These are phyloP conservation scores for Citrullus amarus DNA, from an alignment of 306 rosid species.

Conservation along the genomic window DNA sequence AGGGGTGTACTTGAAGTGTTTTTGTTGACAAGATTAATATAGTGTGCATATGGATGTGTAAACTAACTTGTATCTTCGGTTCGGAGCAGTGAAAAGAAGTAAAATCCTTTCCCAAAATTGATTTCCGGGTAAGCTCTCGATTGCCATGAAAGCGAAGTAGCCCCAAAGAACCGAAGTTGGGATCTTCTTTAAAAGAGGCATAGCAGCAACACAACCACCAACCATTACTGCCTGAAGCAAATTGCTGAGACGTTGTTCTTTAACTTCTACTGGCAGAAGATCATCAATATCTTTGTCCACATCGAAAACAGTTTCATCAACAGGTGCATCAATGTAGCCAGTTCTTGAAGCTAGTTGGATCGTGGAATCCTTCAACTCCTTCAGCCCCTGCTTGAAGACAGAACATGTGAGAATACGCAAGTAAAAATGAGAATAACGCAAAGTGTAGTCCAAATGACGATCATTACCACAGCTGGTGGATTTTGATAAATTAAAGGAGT, in stretches of 20 bases:
- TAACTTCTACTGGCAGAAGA: slow-evolving; percentile 83
- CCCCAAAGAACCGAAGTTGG: slow-evolving; percentile 98
- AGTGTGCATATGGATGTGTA: background rate
- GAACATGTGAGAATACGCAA: background rate
- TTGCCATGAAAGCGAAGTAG: slow-evolving; percentile 96
- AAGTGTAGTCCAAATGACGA: background rate
- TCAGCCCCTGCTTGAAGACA: slow-evolving; percentile 47
- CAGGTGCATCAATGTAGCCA: slow-evolving; percentile 85
- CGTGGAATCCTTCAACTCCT: slow-evolving; percentile 77
- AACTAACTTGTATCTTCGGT: slow-evolving; percentile 84
- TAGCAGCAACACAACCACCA: slow-evolving; percentile 75
- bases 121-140: slow-evolving; percentile 96
- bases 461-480: slow-evolving; percentile 66
- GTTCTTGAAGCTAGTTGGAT: slow-evolving; percentile 55
- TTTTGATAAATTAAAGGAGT: slow-evolving; percentile 79
- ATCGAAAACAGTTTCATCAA: slow-evolving; percentile 72
- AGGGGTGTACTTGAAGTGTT: background rate
- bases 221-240: slow-evolving; percentile 77
- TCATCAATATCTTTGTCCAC: slow-evolving; percentile 83
- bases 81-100: slow-evolving; percentile 85
- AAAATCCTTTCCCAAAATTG: slow-evolving; percentile 94
- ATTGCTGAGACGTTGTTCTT: slow-evolving; percentile 94
- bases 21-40: background rate
- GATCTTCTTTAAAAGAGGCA: slow-evolving; percentile 88
- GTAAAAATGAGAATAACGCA: background rate